Conservation (phyloP, 805 yeast species). For the Candida manassasensis region DNA sequence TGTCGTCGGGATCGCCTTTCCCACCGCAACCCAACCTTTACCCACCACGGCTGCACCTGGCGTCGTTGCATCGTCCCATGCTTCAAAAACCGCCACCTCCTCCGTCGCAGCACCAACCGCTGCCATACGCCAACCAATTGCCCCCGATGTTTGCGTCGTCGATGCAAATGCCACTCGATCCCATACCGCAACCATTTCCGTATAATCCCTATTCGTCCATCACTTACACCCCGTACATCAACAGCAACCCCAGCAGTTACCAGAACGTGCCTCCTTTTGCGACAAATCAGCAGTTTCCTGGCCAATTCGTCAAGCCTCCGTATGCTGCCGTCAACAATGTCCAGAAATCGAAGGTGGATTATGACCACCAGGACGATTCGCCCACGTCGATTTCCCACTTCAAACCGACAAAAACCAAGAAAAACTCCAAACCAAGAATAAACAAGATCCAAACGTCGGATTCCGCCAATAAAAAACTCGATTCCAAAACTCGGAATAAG, state of each 20-base stretch:
- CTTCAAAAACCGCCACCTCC: conserved; percentile 3
- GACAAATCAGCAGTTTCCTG: conserved; percentile 1
- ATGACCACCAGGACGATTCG: background rate
- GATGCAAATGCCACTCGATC: conserved; percentile 4
- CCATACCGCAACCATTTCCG: conserved; percentile 4
- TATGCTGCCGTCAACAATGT: background rate
- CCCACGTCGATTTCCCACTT: conserved; percentile 12
- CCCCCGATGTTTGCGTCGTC: conserved; percentile 3
- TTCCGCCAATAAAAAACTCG: background rate
- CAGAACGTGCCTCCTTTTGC: conserved; percentile 2
- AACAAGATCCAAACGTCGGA: conserved; percentile 22
- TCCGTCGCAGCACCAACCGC: conserved; percentile 8
- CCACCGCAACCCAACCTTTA: too few species aligned
- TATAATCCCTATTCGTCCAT: background rate
- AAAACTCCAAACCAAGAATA: conserved; percentile 34
- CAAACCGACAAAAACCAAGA: conserved; percentile 35
- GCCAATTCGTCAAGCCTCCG: background rate
- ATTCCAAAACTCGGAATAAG: background rate
- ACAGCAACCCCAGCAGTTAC: conserved; percentile 3
- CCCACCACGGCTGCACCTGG: too few species aligned
- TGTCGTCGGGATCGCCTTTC: too few species aligned
- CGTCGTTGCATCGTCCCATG: background rate
- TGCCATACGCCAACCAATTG: conserved; percentile 1
- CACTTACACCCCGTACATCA: conserved; percentile 2
- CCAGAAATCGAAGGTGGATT: background rate